phyloP scores from a whole-genome alignment of 176 grass and related monocot genomes.

The Cenchrus fungigraminus region DNA sequence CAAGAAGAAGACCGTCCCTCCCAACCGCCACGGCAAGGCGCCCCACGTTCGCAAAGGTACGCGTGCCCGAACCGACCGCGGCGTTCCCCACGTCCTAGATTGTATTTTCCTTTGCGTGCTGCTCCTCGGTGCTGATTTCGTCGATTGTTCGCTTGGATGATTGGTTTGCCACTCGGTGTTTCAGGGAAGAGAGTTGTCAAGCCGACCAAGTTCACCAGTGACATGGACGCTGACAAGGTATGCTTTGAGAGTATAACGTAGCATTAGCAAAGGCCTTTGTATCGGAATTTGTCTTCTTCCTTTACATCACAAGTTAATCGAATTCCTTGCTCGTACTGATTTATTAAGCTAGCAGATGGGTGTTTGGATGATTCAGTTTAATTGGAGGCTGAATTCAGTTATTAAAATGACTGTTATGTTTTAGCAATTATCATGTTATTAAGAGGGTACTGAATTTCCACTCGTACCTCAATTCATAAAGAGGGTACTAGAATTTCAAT shows the following conservation, averaged over 20 bases:
- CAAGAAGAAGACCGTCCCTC: conserved; percentile 79
- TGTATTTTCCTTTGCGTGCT: not conserved
- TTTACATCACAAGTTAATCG: not conserved
- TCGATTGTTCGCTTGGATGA: not conserved
- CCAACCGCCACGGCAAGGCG: conserved; percentile 84
- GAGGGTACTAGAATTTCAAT: not conserved
- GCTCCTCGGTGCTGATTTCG: not conserved
- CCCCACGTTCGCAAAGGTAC: conserved; percentile 77
- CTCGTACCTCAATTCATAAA: no score
- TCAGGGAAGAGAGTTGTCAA: conserved; percentile 79
- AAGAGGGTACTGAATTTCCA: not conserved
- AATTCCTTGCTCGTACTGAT: not conserved
- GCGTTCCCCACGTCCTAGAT: not conserved
- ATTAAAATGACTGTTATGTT: not conserved
- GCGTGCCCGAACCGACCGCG: not conserved
- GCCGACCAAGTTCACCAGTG: conserved; percentile 63
- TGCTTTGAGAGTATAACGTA: not conserved
- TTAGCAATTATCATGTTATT: not conserved
- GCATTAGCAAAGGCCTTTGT: not conserved
- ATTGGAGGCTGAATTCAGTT: not conserved
- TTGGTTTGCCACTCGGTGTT: not conserved
- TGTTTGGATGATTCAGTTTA: not conserved
- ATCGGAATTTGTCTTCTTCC: not conserved
- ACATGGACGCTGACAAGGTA: conserved; percentile 80
- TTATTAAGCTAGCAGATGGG: no score